Conservation (phyloP, 331 rosid genomes). For the Acacia concinna region DNA sequence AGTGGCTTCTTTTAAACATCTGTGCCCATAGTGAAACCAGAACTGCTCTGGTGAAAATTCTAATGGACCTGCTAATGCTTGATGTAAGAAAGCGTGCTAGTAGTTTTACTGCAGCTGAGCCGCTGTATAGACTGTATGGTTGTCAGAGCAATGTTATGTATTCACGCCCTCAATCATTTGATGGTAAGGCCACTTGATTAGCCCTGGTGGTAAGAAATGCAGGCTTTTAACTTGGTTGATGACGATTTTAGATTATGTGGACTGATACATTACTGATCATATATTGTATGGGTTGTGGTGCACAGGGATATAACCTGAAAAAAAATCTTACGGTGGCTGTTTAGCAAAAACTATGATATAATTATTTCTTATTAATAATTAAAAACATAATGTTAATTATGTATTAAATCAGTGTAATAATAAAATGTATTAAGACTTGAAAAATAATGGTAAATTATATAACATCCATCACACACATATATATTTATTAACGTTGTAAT, state of each 20-base stretch:
- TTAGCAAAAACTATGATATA: neutral
- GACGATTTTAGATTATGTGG: neutral
- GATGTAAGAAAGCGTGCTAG: constrained; percentile 67
- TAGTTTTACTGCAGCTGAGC: constrained; percentile 49
- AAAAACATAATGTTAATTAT: neutral
- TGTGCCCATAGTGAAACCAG: constrained; percentile 91
- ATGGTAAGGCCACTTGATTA: constrained; percentile 59
- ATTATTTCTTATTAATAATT: neutral
- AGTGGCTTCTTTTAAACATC: constrained; percentile 90
- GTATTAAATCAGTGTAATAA: neutral
- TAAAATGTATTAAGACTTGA: neutral
- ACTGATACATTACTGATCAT: neutral
- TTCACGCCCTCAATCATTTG: constrained; percentile 89
- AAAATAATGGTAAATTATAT: neutral
- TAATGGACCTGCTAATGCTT: constrained; percentile 85
- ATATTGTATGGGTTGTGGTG: neutral
- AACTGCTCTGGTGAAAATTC: constrained; percentile 78
- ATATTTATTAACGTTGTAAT: neutral
- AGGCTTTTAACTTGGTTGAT: neutral
- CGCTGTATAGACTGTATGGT: constrained; percentile 85
- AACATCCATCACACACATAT: neutral
- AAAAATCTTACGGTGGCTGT: neutral
- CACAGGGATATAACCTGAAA: neutral
- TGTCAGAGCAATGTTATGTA: constrained; percentile 90
- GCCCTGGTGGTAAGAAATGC: neutral